These are phyloP conservation scores for Mycena citricolor DNA, from an alignment of 1,284 basidiomycete species.

Conservation along the genomic window DNA sequence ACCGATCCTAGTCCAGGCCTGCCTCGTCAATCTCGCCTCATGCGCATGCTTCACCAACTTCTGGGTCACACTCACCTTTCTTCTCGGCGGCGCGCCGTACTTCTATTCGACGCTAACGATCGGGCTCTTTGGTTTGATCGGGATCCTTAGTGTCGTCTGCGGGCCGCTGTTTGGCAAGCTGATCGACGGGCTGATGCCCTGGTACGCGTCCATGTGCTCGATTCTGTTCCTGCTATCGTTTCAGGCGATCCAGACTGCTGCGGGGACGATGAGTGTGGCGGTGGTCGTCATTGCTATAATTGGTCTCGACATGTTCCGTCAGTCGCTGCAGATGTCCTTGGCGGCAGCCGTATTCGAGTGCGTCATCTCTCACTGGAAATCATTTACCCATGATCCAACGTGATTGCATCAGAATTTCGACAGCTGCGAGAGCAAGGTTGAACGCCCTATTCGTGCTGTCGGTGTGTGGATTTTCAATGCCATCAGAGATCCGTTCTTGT, in stretches of 20 bases:
- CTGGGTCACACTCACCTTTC: constrained; percentile 75
- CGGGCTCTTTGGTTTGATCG: constrained; percentile 71
- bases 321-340: constrained; percentile 45
- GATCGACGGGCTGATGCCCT: constrained; percentile 64
- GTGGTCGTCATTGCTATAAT: constrained; percentile 49
- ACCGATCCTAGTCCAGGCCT: constrained; percentile 64
- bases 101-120: constrained; percentile 67
- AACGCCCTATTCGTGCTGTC: constrained; percentile 65
- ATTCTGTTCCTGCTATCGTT: constrained; percentile 43
- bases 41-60: constrained; percentile 60
- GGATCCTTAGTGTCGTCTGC: constrained; percentile 63
- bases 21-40: constrained; percentile 54
- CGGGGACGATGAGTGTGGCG: constrained; percentile 56
- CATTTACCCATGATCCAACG: neutral
- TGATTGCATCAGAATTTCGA: constrained; percentile 43
- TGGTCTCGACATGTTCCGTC: constrained; percentile 44
- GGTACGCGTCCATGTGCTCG: constrained; percentile 60
- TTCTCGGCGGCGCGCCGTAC: constrained; percentile 66
- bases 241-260: constrained; percentile 55
- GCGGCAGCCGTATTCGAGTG: constrained; percentile 41
- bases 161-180: constrained; percentile 61
- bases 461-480: too few relatives aligned
- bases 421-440: constrained; percentile 55
- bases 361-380: constrained; percentile 9
- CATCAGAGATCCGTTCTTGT: too few relatives aligned